Evolutionary conservation across 352 stramenopile genomes (phyloP).

Genomic region (Phytophthora multivora): DNA sequence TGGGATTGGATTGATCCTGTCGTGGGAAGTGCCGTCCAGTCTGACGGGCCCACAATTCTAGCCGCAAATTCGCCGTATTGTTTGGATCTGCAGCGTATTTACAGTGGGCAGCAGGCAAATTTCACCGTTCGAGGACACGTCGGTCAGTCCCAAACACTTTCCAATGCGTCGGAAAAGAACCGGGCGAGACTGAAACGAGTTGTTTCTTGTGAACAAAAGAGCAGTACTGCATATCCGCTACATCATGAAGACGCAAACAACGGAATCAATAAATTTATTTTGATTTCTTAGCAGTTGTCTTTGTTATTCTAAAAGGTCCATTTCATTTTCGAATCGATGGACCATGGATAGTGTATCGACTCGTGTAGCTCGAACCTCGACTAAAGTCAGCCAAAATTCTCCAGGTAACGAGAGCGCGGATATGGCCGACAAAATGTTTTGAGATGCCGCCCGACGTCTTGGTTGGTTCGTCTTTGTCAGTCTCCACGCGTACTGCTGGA

Average conservation of each 20-base stretch:
- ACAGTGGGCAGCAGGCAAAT: neutral
- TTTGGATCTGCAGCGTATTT: conserved; percentile 13
- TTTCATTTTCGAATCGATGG: neutral
- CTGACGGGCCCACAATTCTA: neutral
- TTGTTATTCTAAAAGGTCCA: neutral
- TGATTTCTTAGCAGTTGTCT: neutral
- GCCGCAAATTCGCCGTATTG: conserved; percentile 10
- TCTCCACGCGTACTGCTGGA: conserved; percentile 8
- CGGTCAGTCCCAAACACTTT: neutral
- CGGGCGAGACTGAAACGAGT: neutral
- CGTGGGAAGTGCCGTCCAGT: neutral
- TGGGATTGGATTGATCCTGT: conserved; percentile 11
- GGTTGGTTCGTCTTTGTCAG: conserved; percentile 6
- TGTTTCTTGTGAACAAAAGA: neutral
- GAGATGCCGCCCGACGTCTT: neutral
- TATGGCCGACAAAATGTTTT: neutral
- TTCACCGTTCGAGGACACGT: neutral
- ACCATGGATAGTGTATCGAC: no score
- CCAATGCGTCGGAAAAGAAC: conserved; percentile 3
- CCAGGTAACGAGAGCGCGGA: neutral
- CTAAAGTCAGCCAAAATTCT: neutral
- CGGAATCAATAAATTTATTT: neutral
- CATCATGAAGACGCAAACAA: neutral
- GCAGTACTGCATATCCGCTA: neutral
- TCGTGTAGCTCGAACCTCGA: neutral